Evolutionary conservation across 495 filamentous ascomycete species (phyloP), one percentile per base, ranked within the genome.

Genomic region (Polyplosphaeria fusca): DNA sequence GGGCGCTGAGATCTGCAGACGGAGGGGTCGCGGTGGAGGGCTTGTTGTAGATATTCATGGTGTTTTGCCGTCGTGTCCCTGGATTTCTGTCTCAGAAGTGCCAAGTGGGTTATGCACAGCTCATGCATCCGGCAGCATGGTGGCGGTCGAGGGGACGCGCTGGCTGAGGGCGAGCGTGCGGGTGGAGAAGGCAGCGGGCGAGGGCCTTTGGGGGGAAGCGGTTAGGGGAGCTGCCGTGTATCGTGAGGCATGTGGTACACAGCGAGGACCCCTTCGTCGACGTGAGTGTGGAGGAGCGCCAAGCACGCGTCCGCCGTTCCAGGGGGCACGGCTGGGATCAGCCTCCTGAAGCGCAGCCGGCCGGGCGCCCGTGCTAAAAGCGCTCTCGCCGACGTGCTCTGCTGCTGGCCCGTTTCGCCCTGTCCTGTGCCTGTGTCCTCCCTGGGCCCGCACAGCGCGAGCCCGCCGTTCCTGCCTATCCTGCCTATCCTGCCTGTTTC

Each of bases 1-100:
- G n/a, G n/a, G n/a, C n/a, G n/a, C n/a, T n/a, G 24, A 60, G 41
- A 18, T 60, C 56, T 37, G 41, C 41, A 32, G 55, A 7, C 26
- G 24, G 45, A 12, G 44, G 37, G 18, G 13, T 41, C 12, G 59
- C 23, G 20, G 26, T 32, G 40, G 44, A 19, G 18, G 57, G 27
- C 39, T 39, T 54, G 61, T 58, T 57, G 63, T 58, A 65, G 30
- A 64, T 56, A 44, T 40, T 60, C 47, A 43, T 64, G 49, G 37
- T 47, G 49, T 43, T 58, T 12, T 22, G 44, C 16, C 18, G 54
- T 12, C 25, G 24, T 44, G 39, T 47, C 11, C 52, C 52, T 47
- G 37, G 38, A 19, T 22, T 9, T 40, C 30, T 55, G 56, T 65
- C 57, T 63, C 52, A 62, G 54, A 47, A 37, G 24, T 42, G 51